Evolutionary conservation across 2,329 filamentous ascomycete species (phyloP).

Genomic region (Paecilomyces sp.): DNA sequence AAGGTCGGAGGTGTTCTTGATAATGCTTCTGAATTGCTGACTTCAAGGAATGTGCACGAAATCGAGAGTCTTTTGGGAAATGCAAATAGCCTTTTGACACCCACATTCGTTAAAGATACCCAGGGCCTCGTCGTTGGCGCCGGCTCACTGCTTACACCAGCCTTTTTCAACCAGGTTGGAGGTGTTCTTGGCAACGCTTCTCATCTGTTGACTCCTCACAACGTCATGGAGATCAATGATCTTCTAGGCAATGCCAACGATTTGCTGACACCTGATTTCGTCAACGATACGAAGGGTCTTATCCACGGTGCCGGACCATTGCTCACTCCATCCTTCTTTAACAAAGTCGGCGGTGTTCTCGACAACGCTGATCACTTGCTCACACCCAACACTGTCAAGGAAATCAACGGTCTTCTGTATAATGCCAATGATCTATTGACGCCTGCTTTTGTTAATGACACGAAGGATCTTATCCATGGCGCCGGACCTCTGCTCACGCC

Average conservation of each 20-base stretch:
- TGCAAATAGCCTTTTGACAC: no score
- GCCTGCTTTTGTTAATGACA: no score
- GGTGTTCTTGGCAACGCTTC: constrained; percentile 17
- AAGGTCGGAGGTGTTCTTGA: no score
- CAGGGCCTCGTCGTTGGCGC: constrained; percentile 13
- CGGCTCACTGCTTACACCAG: constrained; percentile 15
- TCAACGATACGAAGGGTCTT: constrained; percentile 6
- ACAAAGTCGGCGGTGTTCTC: constrained; percentile 7
- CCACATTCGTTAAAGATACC: constrained; percentile 20
- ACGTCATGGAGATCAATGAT: not conserved
- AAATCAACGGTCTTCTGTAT: no score
- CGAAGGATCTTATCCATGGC: no score
- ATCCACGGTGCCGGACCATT: no score
- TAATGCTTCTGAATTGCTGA: no score
- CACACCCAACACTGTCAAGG: no score
- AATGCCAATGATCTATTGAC: no score
- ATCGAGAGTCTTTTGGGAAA: no score
- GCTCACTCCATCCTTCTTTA: constrained; percentile 8
- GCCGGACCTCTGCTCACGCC: no score
- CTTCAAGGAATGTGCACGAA: no score
- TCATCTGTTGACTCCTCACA: not conserved
- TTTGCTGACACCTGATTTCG: constrained; percentile 18
- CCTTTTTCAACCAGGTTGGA: constrained; percentile 16
- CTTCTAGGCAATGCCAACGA: constrained; percentile 18
- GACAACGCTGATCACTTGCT: not conserved